Conservation (phyloP, 1,284 basidiomycete species). For the Cerioporus squamosus region DNA sequence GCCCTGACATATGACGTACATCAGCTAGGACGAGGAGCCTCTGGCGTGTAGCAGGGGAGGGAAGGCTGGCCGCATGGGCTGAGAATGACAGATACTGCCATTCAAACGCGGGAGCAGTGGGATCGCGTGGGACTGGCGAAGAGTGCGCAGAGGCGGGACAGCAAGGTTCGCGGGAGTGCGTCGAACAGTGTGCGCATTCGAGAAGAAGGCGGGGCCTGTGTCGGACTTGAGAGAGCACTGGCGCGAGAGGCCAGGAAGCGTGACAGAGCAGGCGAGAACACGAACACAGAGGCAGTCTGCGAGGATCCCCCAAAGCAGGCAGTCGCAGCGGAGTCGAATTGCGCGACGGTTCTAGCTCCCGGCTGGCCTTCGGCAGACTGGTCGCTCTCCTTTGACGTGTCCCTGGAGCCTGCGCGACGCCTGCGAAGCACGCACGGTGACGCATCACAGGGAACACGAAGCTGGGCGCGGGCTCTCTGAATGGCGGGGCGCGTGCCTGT, state of each 20-base stretch:
- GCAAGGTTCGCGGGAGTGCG: conserved; percentile 25
- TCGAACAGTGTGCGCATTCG: conserved; percentile 12
- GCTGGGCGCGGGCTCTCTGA: too few species aligned
- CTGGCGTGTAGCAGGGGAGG: too few species aligned
- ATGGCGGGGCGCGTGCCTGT: too few species aligned
- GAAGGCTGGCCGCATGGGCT: background rate
- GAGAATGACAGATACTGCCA: conserved; percentile 18
- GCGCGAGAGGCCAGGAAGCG: background rate
- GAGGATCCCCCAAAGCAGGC: background rate
- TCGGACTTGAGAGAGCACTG: background rate
- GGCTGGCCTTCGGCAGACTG: background rate
- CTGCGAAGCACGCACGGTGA: too few species aligned
- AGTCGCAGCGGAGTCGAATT: background rate
- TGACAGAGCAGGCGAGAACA: conserved; percentile 2
- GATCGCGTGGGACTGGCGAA: background rate
- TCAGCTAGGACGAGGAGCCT: too few species aligned
- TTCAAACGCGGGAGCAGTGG: conserved; percentile 4
- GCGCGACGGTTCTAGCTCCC: background rate
- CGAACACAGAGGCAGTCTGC: background rate
- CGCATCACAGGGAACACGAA: too few species aligned
- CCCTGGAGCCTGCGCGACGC: too few species aligned
- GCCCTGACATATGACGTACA: background rate
- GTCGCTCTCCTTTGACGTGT: too few species aligned
- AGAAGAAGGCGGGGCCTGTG: conserved; percentile 12
- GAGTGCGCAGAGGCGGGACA: background rate